phyloP scores from a whole-genome alignment of 192 early-diverging fungal genomes.

The Coemansia sp. region DNA sequence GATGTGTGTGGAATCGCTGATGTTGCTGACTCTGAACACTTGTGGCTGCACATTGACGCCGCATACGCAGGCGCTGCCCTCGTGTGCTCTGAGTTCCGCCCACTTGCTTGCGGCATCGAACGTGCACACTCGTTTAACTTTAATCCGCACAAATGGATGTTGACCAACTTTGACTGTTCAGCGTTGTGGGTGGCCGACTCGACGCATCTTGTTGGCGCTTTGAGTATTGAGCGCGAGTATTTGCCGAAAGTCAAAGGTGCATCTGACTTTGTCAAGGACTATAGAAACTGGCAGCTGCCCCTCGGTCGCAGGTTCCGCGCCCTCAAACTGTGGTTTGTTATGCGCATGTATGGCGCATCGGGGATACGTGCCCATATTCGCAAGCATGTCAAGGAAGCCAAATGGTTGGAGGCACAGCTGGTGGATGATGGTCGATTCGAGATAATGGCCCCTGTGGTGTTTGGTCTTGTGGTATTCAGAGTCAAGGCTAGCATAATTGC shows the following conservation, averaged over 20 bases:
- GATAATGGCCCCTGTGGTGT: slow-evolving; percentile 39
- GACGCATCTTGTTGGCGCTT: slow-evolving; percentile 52
- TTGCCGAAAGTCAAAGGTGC: slow-evolving; percentile 41
- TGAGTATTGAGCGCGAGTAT: slow-evolving; percentile 57
- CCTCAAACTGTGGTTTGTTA: slow-evolving; percentile 65
- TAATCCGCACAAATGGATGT: slow-evolving; percentile 67
- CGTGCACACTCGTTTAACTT: slow-evolving; percentile 61
- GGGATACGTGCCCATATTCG: slow-evolving; percentile 58
- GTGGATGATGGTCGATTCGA: slow-evolving; percentile 48
- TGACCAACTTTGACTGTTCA: slow-evolving; percentile 69
- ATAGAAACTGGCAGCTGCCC: slow-evolving; percentile 61
- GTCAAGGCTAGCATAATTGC: slow-evolving; percentile 30
- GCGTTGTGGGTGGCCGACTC: slow-evolving; percentile 59
- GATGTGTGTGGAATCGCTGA: slow-evolving; percentile 57
- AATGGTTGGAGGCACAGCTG: slow-evolving; percentile 42
- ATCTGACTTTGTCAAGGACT: slow-evolving; percentile 50
- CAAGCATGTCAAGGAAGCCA: slow-evolving; percentile 33
- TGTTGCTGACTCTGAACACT: slow-evolving; percentile 35
- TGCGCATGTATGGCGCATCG: slow-evolving; percentile 58
- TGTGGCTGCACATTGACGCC: slow-evolving; percentile 70
- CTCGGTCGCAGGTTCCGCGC: slow-evolving; percentile 62
- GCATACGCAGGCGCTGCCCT: slow-evolving; percentile 63
- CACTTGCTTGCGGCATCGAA: slow-evolving; percentile 49
- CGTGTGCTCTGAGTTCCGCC: slow-evolving; percentile 59
- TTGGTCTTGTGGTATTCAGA: slow-evolving; percentile 55